phyloP scores from a whole-genome alignment of 306 rosid species.

The Trifolium repens region DNA sequence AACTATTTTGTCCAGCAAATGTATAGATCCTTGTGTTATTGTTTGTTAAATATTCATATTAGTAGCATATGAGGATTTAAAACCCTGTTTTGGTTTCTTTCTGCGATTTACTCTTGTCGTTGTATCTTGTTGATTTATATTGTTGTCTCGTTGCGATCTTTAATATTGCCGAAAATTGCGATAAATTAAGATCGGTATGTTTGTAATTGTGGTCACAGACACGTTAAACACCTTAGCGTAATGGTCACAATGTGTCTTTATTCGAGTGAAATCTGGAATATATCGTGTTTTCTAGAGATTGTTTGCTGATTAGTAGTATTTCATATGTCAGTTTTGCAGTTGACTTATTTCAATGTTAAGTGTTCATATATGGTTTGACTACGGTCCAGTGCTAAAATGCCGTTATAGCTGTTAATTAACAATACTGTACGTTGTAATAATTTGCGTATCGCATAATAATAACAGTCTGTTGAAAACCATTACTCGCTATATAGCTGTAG shows the following conservation, averaged over 20 bases:
- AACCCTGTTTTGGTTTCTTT: not conserved
- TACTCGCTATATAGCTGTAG: not conserved
- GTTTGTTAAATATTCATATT: not conserved
- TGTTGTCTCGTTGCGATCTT: not conserved
- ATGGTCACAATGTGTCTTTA: not conserved
- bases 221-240: not conserved
- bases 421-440: not conserved
- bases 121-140: not conserved
- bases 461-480: not conserved
- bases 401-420: not conserved
- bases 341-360: not conserved
- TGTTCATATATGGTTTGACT: not conserved
- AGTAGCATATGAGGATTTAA: not conserved
- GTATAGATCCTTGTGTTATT: constrained; percentile 10
- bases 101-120: not conserved
- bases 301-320: constrained; percentile 7
- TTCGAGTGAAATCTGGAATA: not conserved
- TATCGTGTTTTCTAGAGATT: not conserved
- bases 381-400: not conserved
- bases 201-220: not conserved
- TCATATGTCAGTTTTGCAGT: constrained; percentile 14
- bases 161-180: not conserved
- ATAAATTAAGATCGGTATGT: not conserved
- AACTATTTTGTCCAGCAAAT: not conserved
- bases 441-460: not conserved